Conservation (phyloP, 208 protist species). For the Leptomonas seymouri region DNA sequence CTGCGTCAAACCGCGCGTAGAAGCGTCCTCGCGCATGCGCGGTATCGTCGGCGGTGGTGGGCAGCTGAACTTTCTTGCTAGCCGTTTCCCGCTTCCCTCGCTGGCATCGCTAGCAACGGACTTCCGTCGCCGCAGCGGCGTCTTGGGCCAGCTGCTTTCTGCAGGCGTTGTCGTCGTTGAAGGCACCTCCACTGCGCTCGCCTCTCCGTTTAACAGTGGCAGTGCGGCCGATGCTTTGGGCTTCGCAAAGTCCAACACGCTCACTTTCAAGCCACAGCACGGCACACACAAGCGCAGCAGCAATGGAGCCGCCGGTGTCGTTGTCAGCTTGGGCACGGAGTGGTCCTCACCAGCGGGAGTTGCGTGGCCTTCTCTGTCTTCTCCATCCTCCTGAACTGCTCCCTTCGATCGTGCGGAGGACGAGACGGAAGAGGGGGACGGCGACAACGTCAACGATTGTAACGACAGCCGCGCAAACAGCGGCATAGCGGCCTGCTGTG, state of each 20-base stretch:
- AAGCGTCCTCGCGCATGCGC: slow-evolving; percentile 36
- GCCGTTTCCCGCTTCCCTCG: not conserved
- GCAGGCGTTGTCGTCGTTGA: not conserved
- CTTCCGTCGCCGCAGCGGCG: slow-evolving; percentile 8
- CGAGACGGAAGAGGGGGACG: not conserved
- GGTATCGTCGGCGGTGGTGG: slow-evolving; percentile 14
- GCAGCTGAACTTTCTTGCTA: not conserved
- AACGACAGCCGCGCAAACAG: slow-evolving; percentile 6
- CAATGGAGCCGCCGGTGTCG: not conserved
- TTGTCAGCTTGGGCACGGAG: not conserved
- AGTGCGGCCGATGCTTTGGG: not conserved
- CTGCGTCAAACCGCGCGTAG: slow-evolving; percentile 33
- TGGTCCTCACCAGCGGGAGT: not conserved
- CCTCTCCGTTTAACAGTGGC: not conserved
- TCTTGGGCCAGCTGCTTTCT: not conserved
- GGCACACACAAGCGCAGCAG: slow-evolving; percentile 28
- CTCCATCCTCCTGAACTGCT: not conserved
- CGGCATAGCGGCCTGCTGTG: slow-evolving; percentile 10
- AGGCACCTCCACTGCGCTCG: not conserved
- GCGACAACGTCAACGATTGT: slow-evolving; percentile 4
- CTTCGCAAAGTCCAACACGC: slow-evolving; percentile 9
- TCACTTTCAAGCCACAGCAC: slow-evolving; percentile 32
- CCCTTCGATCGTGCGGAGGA: not conserved
- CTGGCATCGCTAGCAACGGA: not conserved
- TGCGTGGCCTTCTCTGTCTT: not conserved